phyloP scores from a whole-genome alignment of 768 basidiomycete genomes.

The Amanita subjunquillea region DNA sequence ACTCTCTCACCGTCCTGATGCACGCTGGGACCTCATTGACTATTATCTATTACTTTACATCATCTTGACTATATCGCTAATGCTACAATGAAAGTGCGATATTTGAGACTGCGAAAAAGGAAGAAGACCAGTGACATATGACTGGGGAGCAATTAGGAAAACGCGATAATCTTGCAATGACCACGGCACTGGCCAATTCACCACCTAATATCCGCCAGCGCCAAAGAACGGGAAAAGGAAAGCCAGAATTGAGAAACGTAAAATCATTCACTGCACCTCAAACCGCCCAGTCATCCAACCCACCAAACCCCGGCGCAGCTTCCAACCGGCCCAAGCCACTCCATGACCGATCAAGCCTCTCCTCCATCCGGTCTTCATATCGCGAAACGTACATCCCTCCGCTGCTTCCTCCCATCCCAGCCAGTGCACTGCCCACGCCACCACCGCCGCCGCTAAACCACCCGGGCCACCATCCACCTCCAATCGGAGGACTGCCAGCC shows the following conservation, averaged over 20 bases:
- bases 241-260: background rate
- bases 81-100: background rate
- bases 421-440: slow-evolving; percentile 9
- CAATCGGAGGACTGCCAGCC: background rate
- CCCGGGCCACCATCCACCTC: slow-evolving; percentile 8
- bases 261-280: slow-evolving; percentile 13
- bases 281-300: slow-evolving; percentile 48
- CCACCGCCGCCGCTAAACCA: slow-evolving; percentile 7
- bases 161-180: too few relatives aligned
- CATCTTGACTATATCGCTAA: background rate
- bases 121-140: background rate
- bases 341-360: slow-evolving; percentile 41
- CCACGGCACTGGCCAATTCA: too few relatives aligned
- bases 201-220: background rate
- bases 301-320: slow-evolving; percentile 16
- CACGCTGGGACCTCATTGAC: background rate
- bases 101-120: background rate
- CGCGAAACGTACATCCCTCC: slow-evolving; percentile 11
- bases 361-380: slow-evolving; percentile 41
- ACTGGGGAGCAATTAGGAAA: background rate
- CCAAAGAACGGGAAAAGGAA: background rate
- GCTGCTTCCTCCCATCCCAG: slow-evolving; percentile 13
- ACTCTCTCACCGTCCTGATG: too few relatives aligned
- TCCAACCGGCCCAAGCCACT: slow-evolving; percentile 24
- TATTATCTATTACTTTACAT: background rate